Evolutionary conservation across 208 protist species (phyloP), one percentile per base, ranked within the genome.

Genomic region (Trypanosoma boissoni): DNA sequence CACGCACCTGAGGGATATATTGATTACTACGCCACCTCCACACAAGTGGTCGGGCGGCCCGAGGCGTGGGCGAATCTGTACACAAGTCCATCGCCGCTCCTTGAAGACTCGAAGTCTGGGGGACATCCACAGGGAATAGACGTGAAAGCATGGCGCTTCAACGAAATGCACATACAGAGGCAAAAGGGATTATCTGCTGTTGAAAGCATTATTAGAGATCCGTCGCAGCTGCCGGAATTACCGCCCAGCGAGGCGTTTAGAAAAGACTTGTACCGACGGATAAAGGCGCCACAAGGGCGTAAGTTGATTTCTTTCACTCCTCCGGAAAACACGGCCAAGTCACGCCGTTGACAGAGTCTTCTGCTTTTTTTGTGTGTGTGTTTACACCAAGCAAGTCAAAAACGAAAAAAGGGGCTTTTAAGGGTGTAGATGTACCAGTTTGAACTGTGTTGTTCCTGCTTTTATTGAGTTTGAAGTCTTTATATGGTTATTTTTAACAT

Each of bases 1-100:
- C 24, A 62, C 31, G 36, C 63, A 20, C 53, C 46, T 50, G 44
- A 54, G 32, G 58, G 39, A 23, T 14, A 51, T 36, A 27, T 71
- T 46, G 65, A 81, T 37, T 76, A 74, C 49, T 76, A 67, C 42
- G 58, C 61, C 0, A 68, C 64, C 1, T 77, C 65, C 37, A 81
- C 70, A 34, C 75, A 81, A 59, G 39, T 49, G 2, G 42, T 55
- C 10, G 26, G 68, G n/a, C 59, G 37, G 24, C 41, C 52, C 36
- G 48, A 48, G n/a, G 68, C 69, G 10, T 76, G 59, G 46, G 23
- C 43, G 6, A 81, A 76, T 32, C 62, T 81, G 26, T 81, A 77
- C 56, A 81, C 75, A 9, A 65, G 61, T n/a, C 59, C 56, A 21
- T 42, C 69, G 16, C 75, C 75, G 10, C 48, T 60, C 39, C 37